Evolutionary conservation across 352 stramenopile genomes (phyloP).

Genomic region (Globisporangium ultimum): DNA sequence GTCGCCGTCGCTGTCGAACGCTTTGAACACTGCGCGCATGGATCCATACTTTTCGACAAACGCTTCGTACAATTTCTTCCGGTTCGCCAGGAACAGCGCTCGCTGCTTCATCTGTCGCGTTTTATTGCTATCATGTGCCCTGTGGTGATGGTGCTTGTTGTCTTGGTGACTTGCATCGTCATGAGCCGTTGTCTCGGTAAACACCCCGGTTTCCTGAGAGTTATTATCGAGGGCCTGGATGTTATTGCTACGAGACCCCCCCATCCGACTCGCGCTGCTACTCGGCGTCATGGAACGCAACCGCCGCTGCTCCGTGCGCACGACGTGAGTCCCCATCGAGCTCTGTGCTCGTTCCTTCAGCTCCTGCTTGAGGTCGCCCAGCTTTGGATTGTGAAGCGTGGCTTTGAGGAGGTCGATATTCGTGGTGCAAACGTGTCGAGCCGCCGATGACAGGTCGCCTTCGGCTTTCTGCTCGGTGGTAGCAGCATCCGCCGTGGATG

Average conservation of each 20-base stretch:
- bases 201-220: too few species aligned
- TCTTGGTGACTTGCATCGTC: conserved; percentile 1
- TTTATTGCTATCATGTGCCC: neutral
- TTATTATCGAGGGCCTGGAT: too few species aligned
- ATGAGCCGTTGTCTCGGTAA: neutral
- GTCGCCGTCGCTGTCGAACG: conserved; percentile 63
- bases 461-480: neutral
- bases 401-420: conserved; percentile 45
- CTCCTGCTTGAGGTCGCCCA: neutral
- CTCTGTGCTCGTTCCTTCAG: neutral
- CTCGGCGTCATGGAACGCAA: conserved; percentile 13
- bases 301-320: conserved; percentile 10
- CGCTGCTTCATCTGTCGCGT: conserved; percentile 16
- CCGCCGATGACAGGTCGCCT: conserved; percentile 17
- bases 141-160: neutral
- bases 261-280: conserved; percentile 13
- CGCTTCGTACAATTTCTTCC: conserved; percentile 52
- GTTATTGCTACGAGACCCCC: neutral
- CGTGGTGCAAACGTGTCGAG: conserved; percentile 32
- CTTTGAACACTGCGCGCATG: conserved; percentile 70
- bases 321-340: neutral
- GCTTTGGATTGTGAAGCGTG: conserved; percentile 12
- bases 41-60: conserved; percentile 78
- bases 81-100: conserved; percentile 29
- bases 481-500: conserved; percentile 12